These are phyloP conservation scores for Oidium heveae DNA, from an alignment of 2,329 filamentous ascomycete species.

Conservation along the genomic window DNA sequence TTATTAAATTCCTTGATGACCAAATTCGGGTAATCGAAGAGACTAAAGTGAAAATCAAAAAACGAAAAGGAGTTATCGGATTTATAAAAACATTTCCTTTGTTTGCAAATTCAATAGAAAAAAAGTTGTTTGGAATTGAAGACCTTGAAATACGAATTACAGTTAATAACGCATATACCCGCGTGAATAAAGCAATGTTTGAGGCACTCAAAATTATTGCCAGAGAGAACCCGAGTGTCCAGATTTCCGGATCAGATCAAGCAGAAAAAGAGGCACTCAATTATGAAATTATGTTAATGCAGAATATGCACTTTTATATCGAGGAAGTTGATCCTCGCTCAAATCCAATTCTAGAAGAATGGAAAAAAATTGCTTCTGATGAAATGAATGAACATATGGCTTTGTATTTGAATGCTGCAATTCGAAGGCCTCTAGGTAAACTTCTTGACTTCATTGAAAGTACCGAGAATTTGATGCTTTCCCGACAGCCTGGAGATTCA, in stretches of 20 bases:
- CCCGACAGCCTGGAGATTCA: slow-evolving; percentile 32
- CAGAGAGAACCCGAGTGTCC: slow-evolving; percentile 31
- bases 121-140: slow-evolving; percentile 41
- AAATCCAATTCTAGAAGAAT: slow-evolving; percentile 55
- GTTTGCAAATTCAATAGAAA: slow-evolving; percentile 64
- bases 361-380: slow-evolving; percentile 50
- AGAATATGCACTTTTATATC: slow-evolving; percentile 96
- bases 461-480: slow-evolving; percentile 42
- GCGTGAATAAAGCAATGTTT: slow-evolving; percentile 87
- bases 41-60: slow-evolving; percentile 97
- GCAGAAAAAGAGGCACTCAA: slow-evolving; percentile 95
- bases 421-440: slow-evolving; percentile 71
- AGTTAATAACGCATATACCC: slow-evolving; percentile 68
- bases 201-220: slow-evolving; percentile 91
- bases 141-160: slow-evolving; percentile 45
- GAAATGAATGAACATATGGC: slow-evolving; percentile 73
- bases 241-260: slow-evolving; percentile 26
- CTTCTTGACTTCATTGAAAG: slow-evolving; percentile 80
- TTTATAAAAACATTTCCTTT: slow-evolving; percentile 86
- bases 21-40: slow-evolving; percentile 92
- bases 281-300: slow-evolving; percentile 88
- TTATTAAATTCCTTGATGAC: slow-evolving; percentile 76
- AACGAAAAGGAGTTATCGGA: slow-evolving; percentile 84
- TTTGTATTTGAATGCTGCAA: slow-evolving; percentile 67
- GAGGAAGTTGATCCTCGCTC: slow-evolving; percentile 63